phyloP scores from a whole-genome alignment of 257 asterid species.

The Solanum etuberosum region DNA sequence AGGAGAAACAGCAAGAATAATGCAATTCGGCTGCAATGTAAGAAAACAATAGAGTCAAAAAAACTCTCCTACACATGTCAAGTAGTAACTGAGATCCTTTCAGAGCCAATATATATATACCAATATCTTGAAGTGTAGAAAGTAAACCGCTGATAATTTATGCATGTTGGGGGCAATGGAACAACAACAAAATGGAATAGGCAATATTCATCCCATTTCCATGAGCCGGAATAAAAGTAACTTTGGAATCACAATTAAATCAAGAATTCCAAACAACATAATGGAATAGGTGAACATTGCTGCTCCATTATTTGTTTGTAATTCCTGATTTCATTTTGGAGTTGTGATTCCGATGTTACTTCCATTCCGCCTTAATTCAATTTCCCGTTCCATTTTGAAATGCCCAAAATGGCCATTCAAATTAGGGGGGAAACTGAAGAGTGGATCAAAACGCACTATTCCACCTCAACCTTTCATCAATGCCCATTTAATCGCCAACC shows the following conservation, averaged over 20 bases:
- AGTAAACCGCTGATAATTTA: not conserved
- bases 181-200: not conserved
- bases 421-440: not conserved
- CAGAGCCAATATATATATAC: not conserved
- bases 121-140: not conserved
- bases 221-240: not conserved
- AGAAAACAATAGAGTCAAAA: not conserved
- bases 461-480: not conserved
- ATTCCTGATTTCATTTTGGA: not conserved
- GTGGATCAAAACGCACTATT: not conserved
- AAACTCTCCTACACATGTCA: not conserved
- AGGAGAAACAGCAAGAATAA: slow-evolving; percentile 22
- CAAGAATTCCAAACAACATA: not conserved
- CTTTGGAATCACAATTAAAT: not conserved
- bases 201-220: not conserved
- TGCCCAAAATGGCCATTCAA: not conserved
- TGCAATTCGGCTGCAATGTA: slow-evolving; percentile 17
- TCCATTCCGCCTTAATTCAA: not conserved
- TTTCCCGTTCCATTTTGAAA: not conserved
- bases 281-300: not conserved
- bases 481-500: not conserved
- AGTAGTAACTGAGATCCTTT: not conserved
- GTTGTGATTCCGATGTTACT: not conserved
- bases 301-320: not conserved
- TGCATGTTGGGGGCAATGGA: not conserved